Conservation (phyloP, 2,329 filamentous ascomycete species). For the Arthrobotrys musiformis region DNA sequence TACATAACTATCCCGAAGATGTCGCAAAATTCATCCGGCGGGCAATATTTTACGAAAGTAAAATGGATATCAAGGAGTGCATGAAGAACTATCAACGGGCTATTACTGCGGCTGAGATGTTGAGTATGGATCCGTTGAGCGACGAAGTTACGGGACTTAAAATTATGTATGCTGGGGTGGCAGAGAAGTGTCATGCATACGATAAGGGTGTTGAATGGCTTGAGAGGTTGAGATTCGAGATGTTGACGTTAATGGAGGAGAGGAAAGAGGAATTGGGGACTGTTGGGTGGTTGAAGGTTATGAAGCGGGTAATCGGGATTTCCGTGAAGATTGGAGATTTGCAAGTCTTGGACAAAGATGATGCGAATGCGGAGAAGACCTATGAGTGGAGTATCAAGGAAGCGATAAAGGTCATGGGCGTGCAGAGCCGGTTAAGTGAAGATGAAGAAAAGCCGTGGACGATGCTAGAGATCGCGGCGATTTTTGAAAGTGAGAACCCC, state of each 20-base stretch:
- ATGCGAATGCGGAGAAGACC: slow-evolving; percentile 75
- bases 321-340: slow-evolving; percentile 86
- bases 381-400: slow-evolving; percentile 86
- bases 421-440: slow-evolving; percentile 25
- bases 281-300: slow-evolving; percentile 71
- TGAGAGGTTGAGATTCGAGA: slow-evolving; percentile 78
- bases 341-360: slow-evolving; percentile 65
- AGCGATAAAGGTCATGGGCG: slow-evolving; percentile 72
- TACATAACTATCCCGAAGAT: slow-evolving; percentile 70
- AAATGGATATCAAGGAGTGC: slow-evolving; percentile 78
- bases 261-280: slow-evolving; percentile 63
- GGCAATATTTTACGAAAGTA: slow-evolving; percentile 85
- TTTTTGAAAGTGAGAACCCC: slow-evolving; percentile 72
- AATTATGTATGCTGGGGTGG: slow-evolving; percentile 80
- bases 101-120: slow-evolving; percentile 75
- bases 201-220: slow-evolving; percentile 78
- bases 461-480: slow-evolving; percentile 76
- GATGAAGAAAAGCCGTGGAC: slow-evolving; percentile 66
- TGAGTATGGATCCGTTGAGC: slow-evolving; percentile 85
- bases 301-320: slow-evolving; percentile 79
- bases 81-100: slow-evolving; percentile 86
- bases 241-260: slow-evolving; percentile 67
- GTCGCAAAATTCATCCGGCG: slow-evolving; percentile 82
- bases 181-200: slow-evolving; percentile 79
- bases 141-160: slow-evolving; percentile 92